Conservation (phyloP, 225 moss, liverwort and hornwort species). For the Physcomitrellopsis africana region DNA sequence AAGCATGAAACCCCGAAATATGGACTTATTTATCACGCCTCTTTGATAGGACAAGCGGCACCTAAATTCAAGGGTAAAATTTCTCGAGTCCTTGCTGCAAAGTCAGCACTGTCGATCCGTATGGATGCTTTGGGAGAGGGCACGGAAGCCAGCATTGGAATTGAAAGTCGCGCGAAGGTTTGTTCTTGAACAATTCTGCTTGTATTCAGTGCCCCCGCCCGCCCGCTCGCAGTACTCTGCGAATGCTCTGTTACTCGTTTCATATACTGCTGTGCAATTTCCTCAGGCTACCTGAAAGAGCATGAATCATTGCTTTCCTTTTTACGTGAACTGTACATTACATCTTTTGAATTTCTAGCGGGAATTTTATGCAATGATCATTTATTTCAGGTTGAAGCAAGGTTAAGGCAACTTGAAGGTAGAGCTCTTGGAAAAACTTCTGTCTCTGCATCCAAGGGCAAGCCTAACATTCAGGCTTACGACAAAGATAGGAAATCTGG, state of each 20-base stretch:
- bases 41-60: conserved; percentile 87
- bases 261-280: no score
- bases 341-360: no score
- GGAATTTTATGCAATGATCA: background rate
- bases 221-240: no score
- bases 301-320: no score
- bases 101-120: conserved; percentile 77
- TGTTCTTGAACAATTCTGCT: background rate
- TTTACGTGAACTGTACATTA: no score
- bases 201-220: no score
- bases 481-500: conserved; percentile 75
- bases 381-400: conserved; percentile 67
- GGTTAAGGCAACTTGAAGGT: conserved; percentile 85
- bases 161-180: conserved; percentile 72
- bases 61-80: conserved; percentile 92
- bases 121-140: conserved; percentile 81
- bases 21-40: conserved; percentile 90
- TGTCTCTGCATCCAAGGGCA: conserved; percentile 55
- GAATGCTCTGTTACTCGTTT: no score
- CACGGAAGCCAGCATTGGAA: conserved; percentile 63
- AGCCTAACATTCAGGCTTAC: conserved; percentile 61
- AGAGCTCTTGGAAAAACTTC: conserved; percentile 58
- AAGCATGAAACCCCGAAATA: conserved; percentile 96
- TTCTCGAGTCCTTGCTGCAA: conserved; percentile 86
- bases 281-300: no score